Evolutionary conservation across 805 yeast species (phyloP), one percentile per base, ranked within the genome.

Genomic region (Komagataella kurtzmanii): DNA sequence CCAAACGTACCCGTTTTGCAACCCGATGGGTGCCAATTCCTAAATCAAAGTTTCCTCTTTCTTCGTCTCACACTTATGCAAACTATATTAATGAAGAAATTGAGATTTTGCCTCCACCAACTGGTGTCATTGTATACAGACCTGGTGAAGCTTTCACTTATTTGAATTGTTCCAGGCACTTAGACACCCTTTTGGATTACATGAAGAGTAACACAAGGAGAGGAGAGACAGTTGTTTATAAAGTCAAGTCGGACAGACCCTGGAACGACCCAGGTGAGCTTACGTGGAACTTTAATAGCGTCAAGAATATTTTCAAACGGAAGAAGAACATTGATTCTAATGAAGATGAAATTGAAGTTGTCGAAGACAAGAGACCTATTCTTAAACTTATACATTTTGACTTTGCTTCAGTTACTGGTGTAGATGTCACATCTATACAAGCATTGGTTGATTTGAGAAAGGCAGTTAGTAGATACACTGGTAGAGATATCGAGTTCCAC

Each of bases 181-280:
- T 78, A 47, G 96, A 89, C 58, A 63, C 66, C 23, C 74, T 90
- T 17, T 70, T 80, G 48, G 90, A 85, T 54, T 81, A 83, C 57
- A 81, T 85, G 44, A 81, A 80, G 63, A 64, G 68, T 46, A 52
- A 61, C 7, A 86, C 95, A 1, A 75, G 75, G 58, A 76, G 85
- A 50, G 89, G 89, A 24, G 72, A 74, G 50, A 57, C 69, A n/a
- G 60, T 57, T n/a, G 55, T 62, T 49, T 65, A 58, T 52, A 61
- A 71, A 58, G 57, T 71, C 53, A 61, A 69, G 24, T 80, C 85
- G 46, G 83, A 83, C 52, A 76, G 89, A 56, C 90, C 96, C 17
- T 90, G 97, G 96, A 89, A 89, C 63, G 91, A 89, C 61, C 89
- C 89, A 12, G 95, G 95, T 56, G 86, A 75, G 45, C 67, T 74